Evolutionary conservation across 306 rosid species (phyloP), one percentile per base, ranked within the genome.

Genomic region (Acacia confusa): DNA sequence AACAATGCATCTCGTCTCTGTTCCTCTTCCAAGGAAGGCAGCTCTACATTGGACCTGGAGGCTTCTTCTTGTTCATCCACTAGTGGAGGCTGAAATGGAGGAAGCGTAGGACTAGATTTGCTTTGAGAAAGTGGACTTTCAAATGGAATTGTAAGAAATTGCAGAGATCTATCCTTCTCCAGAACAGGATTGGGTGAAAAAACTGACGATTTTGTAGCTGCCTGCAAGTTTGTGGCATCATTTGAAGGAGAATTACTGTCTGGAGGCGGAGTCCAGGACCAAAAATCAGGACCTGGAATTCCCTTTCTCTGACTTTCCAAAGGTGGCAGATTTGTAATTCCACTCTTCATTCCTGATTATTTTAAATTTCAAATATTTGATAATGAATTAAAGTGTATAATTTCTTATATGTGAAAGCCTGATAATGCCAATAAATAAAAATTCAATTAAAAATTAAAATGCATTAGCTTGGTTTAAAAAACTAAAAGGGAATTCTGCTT

Each of bases 191-290:
- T 83, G 78, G 89, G 64, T 36, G 82, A 65, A 79, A 7, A 74
- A 70, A 53, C 87, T 11, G 89, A 82, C 76, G 92, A 69, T 69
- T 79, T 82, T 53, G 66, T 78, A 32, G 83, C 82, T 38, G 81
- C 44, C 85, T 74, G 82, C 86, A 89, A 77, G 30, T 87, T 89
- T 73, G 30, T 48, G 32, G n/a, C 69, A 80, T 68, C 82, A 72
- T 80, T 85, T n/a, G 79, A 60, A 78, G 77, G 85, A 68, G 40
- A 9, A 44, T 83, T 89, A 70, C 76, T 63, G 57, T 82, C 87
- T 11, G 43, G 7, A 53, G 97, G 94, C n/a, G 99, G 99, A 52
- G 88, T 79, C 99, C 99, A 96, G 36, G 97, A 89, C 98, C 99
- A 96, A 83, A 96, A 94, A 82, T 93, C 97, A 24, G 98, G 99